phyloP scores from a whole-genome alignment of 192 early-diverging fungal species.

The Umbelopsis ramanniana region DNA sequence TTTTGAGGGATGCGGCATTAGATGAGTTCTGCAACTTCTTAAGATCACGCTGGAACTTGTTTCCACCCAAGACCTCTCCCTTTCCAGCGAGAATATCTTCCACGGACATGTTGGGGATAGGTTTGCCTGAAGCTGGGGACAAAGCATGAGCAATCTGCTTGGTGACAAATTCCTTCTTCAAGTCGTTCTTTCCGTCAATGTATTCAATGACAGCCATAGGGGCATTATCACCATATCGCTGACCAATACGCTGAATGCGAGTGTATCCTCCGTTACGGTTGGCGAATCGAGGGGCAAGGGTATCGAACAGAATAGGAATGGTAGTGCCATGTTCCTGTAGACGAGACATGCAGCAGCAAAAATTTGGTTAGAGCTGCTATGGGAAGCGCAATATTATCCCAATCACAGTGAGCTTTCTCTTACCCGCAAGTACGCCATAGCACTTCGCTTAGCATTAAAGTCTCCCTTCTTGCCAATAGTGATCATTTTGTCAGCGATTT shows the following conservation, averaged over 20 bases:
- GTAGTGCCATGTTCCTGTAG: conserved; percentile 68
- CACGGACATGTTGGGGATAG: conserved; percentile 19
- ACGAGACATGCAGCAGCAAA: neutral
- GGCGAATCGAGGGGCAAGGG: conserved; percentile 84
- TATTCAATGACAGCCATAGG: conserved; percentile 92
- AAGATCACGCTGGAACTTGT: conserved; percentile 34
- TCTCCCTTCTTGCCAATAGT: conserved; percentile 80
- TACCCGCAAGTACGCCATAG: conserved; percentile 60
- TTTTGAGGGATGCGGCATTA: neutral
- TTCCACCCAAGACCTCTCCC: conserved; percentile 19
- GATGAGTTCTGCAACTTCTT: conserved; percentile 34
- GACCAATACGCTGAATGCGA: conserved; percentile 80
- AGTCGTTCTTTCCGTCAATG: conserved; percentile 82
- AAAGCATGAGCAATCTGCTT: conserved; percentile 47
- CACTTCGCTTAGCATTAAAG: conserved; percentile 61
- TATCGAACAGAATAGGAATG: conserved; percentile 81
- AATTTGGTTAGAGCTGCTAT: neutral
- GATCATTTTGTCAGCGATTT: conserved; percentile 86
- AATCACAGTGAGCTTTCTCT: neutral
- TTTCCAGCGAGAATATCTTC: conserved; percentile 31
- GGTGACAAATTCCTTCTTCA: conserved; percentile 57
- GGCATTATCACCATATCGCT: conserved; percentile 81
- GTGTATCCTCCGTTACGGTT: conserved; percentile 86
- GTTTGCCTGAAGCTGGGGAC: neutral
- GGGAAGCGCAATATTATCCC: neutral